phyloP scores from a whole-genome alignment of 2,329 filamentous ascomycete genomes.

The Colletotrichum sp. region DNA sequence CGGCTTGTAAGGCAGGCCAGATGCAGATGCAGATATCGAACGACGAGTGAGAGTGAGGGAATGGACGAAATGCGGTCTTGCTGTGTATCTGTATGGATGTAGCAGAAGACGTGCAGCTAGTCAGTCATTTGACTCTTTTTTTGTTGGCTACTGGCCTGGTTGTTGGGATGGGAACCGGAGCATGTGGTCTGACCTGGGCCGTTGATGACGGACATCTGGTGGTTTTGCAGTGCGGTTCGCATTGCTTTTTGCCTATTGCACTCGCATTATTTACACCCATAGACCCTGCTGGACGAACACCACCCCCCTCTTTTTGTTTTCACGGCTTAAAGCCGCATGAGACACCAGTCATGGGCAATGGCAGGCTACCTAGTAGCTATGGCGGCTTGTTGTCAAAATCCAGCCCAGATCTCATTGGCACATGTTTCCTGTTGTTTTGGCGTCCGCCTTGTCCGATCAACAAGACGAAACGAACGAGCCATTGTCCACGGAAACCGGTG shows the following conservation, averaged over 20 bases:
- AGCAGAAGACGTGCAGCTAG: background rate
- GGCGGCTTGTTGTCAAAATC: background rate
- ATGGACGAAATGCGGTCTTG: background rate
- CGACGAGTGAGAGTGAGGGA: background rate
- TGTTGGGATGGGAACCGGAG: slow-evolving; percentile 21
- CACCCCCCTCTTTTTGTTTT: background rate
- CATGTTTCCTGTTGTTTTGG: slow-evolving; percentile 16
- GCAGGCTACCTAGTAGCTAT: background rate
- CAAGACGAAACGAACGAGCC: slow-evolving; percentile 16
- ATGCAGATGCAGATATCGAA: background rate
- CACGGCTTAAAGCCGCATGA: background rate
- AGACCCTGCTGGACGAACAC: background rate
- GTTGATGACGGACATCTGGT: slow-evolving; percentile 16
- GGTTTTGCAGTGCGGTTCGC: background rate
- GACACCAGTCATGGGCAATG: background rate
- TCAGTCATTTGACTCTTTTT: slow-evolving; percentile 17
- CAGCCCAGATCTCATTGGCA: background rate
- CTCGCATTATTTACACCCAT: slow-evolving; percentile 11
- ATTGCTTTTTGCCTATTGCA: background rate
- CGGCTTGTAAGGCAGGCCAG: background rate
- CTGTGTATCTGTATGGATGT: background rate
- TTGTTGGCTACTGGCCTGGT: slow-evolving; percentile 12
- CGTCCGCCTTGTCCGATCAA: slow-evolving; percentile 13
- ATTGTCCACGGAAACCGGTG: slow-evolving; percentile 19
- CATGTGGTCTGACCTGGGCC: slow-evolving; percentile 17